These are phyloP conservation scores for Exsudoporus floridanus DNA, from an alignment of 1,284 basidiomycete species.

Conservation along the genomic window DNA sequence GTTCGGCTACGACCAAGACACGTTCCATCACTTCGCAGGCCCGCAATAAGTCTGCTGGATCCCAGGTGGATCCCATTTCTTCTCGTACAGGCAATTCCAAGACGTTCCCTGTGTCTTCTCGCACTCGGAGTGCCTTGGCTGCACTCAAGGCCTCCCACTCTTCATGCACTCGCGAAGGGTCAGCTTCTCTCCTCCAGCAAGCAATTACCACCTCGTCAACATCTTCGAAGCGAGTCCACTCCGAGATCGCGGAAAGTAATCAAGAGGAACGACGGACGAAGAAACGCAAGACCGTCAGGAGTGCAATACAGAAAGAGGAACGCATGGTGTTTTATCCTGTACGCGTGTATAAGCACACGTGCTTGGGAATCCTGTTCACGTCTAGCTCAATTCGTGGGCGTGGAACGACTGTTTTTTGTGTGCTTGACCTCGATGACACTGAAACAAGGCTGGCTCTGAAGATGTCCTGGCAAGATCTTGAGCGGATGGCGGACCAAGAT, in stretches of 20 bases:
- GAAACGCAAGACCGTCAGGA: no score
- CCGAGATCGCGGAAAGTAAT: not conserved
- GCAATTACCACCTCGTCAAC: not conserved
- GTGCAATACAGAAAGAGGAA: no score
- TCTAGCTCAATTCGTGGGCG: conserved; percentile 10
- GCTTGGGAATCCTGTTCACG: conserved; percentile 8
- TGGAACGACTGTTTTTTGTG: conserved; percentile 6
- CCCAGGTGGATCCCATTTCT: no score
- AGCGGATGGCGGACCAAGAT: not conserved
- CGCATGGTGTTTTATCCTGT: no score
- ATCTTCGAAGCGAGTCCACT: not conserved
- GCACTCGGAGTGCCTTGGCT: not conserved
- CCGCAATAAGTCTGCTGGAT: no score
- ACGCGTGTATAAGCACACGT: not conserved
- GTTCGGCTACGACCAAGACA: not conserved
- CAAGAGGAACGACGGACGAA: not conserved
- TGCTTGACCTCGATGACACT: not conserved
- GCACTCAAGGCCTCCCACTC: not conserved
- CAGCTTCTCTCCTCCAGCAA: not conserved
- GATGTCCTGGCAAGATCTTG: conserved; percentile 11
- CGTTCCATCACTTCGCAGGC: no score
- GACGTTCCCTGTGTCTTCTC: not conserved
- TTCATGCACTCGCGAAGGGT: not conserved
- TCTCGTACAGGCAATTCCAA: not conserved
- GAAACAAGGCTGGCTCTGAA: no score